Conservation (phyloP, 768 basidiomycete species). For the Phaeotremella skinneri region DNA sequence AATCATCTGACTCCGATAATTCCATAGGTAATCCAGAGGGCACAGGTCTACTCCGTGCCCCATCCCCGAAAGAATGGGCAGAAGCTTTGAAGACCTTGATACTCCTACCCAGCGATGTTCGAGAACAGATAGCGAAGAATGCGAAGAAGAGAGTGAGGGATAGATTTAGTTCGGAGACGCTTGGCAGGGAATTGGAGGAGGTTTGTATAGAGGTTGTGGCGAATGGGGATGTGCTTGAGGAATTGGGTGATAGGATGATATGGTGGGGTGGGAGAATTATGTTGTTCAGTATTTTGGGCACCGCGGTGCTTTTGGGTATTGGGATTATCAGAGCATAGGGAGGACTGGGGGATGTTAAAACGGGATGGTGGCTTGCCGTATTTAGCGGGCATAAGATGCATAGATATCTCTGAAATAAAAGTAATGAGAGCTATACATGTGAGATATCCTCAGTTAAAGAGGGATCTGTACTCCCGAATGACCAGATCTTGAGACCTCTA, state of each 20-base stretch:
- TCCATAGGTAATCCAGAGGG: conserved; percentile 48
- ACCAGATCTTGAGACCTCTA: too few relatives aligned
- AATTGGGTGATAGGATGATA: conserved; percentile 39
- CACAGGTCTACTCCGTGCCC: conserved; percentile 75
- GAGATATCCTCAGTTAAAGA: too few relatives aligned
- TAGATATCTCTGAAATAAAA: too few relatives aligned
- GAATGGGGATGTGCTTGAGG: conserved; percentile 33
- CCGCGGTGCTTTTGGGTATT: background rate
- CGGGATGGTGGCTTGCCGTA: too few relatives aligned
- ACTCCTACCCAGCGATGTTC: conserved; percentile 50
- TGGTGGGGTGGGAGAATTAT: conserved; percentile 31
- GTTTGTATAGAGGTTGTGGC: conserved; percentile 39
- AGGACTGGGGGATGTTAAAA: too few relatives aligned
- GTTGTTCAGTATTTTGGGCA: conserved; percentile 5
- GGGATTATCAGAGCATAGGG: background rate
- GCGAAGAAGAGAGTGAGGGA: conserved; percentile 64
- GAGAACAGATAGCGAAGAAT: conserved; percentile 58
- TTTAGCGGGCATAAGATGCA: too few relatives aligned
- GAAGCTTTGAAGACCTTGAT: conserved; percentile 63
- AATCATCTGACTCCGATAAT: background rate
- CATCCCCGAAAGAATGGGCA: conserved; percentile 69
- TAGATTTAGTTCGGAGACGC: conserved; percentile 67
- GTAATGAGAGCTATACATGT: too few relatives aligned
- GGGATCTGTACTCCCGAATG: too few relatives aligned
- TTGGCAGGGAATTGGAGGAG: conserved; percentile 47